Percentiles rank a stretch among this genome's conserved stretches.
Conservation (phyloP, 2,329 filamentous ascomycete genomes). For the Ceratocystiopsis brevicomis region DNA sequence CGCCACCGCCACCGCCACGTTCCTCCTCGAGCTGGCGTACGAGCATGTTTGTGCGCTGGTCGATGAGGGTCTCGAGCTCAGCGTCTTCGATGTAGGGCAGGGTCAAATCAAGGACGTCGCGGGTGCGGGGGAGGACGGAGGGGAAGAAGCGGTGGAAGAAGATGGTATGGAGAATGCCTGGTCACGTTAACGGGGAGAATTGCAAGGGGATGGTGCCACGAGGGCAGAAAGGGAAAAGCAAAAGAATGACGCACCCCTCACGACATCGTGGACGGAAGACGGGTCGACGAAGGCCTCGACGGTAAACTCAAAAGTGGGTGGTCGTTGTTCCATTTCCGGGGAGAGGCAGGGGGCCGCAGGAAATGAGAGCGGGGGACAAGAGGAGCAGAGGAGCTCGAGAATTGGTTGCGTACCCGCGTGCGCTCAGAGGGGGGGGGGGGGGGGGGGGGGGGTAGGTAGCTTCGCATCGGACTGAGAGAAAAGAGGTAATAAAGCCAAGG, state of each 20-base stretch:
- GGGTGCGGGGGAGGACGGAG: constrained; percentile 59
- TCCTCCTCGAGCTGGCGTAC: constrained; percentile 56
- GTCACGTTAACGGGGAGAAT: no score
- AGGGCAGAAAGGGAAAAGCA: constrained; percentile 1
- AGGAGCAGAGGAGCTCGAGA: neutral
- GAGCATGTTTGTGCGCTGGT: constrained; percentile 63
- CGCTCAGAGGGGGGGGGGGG: no score
- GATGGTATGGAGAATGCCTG: constrained; percentile 86
- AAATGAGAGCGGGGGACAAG: no score
- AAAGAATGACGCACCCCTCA: constrained; percentile 50
- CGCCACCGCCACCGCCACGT: constrained; percentile 18
- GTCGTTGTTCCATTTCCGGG: neutral
- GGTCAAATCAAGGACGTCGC: constrained; percentile 79
- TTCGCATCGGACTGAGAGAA: no score
- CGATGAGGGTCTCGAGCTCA: constrained; percentile 83
- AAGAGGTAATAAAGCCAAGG: no score
- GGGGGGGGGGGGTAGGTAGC: no score
- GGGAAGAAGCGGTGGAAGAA: constrained; percentile 99
- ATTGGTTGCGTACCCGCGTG: no score
- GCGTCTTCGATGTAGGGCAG: constrained; percentile 78
- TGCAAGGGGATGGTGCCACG: neutral
- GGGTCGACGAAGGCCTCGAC: constrained; percentile 89
- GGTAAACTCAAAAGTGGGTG: constrained; percentile 51
- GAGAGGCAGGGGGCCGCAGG: neutral
- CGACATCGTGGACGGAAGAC: constrained; percentile 72